Percentiles rank a stretch among this genome's conserved stretches.
These are phyloP conservation scores for Cladorrhinum sp. DNA, from an alignment of 2,329 filamentous ascomycete genomes.

Conservation along the genomic window DNA sequence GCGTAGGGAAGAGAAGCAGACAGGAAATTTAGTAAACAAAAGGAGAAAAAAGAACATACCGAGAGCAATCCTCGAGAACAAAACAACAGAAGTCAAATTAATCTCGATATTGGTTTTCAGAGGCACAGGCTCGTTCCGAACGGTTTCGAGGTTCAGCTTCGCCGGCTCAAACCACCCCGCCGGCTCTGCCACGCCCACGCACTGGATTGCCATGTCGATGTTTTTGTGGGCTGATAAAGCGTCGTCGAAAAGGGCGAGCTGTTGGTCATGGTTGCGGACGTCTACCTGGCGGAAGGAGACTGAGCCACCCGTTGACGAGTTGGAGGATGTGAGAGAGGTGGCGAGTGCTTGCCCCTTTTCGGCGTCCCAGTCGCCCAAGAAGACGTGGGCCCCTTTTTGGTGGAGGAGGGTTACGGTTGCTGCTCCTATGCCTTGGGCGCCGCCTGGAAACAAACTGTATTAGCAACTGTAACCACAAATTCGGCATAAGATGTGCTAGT, in stretches of 20 bases:
- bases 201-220: conserved; percentile 48
- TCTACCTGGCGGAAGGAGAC: conserved; percentile 42
- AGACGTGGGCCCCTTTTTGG: conserved; percentile 27
- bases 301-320: conserved; percentile 16
- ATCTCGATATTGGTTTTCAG: conserved; percentile 42
- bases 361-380: conserved; percentile 30
- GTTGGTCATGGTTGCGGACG: conserved; percentile 44
- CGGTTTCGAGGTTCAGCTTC: conserved; percentile 39
- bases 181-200: conserved; percentile 43
- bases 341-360: conserved; percentile 22
- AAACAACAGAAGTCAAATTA: conserved; percentile 45
- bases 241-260: conserved; percentile 44
- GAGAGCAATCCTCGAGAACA: conserved; percentile 48
- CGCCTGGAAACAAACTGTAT: conserved; percentile 16
- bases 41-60: too few relatives aligned
- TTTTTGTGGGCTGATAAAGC: conserved; percentile 43
- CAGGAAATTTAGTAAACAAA: too few relatives aligned
- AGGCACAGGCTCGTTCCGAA: conserved; percentile 38
- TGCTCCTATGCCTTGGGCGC: conserved; percentile 30
- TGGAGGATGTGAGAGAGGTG: conserved; percentile 10
- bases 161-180: conserved; percentile 44
- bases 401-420: conserved; percentile 25
- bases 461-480: too few relatives aligned
- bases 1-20: too few relatives aligned
- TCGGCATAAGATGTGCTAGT: neutral